A percentile compares a stretch with the other conserved stretches of the same genome.
phyloP scores from a whole-genome alignment of 176 grass and related monocot species.

The Eragrostis curvula region DNA sequence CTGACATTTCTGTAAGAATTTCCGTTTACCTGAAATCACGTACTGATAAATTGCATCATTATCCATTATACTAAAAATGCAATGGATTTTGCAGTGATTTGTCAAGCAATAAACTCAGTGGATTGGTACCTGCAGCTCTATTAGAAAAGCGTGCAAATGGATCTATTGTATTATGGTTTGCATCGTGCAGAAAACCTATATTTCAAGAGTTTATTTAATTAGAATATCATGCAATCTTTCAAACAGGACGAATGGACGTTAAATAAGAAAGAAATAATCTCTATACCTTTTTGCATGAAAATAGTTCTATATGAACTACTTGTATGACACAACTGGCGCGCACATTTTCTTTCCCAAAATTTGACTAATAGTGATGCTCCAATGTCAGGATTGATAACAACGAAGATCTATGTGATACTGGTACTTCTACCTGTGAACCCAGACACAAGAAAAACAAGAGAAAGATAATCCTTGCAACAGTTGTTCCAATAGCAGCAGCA shows the following conservation, averaged over 20 bases:
- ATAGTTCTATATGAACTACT: too few species aligned
- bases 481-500: constrained; percentile 28
- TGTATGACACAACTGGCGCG: background rate
- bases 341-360: too few species aligned
- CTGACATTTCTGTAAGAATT: constrained; percentile 67
- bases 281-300: too few species aligned
- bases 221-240: too few species aligned
- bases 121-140: constrained; percentile 51
- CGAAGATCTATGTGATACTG: constrained; percentile 30
- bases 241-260: too few species aligned
- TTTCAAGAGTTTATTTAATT: background rate
- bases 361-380: background rate
- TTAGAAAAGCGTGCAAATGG: constrained; percentile 47
- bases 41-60: background rate
- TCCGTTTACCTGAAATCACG: background rate
- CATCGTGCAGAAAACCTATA: background rate
- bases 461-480: constrained; percentile 36
- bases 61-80: background rate
- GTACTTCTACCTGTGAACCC: constrained; percentile 9
- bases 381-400: constrained; percentile 50
- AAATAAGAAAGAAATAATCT: too few species aligned
- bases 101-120: constrained; percentile 61
- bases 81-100: constrained; percentile 55
- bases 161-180: constrained; percentile 61
- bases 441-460: constrained; percentile 20